Base-by-base conservation (phyloP, 495 filamentous ascomycete genomes). In the Podospora appendiculata region DNA sequence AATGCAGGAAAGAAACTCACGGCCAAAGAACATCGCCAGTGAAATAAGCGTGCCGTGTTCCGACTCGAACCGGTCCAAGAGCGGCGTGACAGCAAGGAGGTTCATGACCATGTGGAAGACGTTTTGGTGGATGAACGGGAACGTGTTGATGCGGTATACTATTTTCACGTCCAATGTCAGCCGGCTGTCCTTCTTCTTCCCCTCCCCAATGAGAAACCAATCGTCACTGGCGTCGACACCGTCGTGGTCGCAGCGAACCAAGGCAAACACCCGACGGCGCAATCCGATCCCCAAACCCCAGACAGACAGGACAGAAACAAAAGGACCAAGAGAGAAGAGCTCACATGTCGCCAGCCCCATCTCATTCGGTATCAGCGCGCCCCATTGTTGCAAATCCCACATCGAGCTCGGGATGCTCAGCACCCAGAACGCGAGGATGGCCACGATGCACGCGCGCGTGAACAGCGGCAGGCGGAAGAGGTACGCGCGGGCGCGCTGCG, bases 91-190 rank as follows among this genome's bases (percentile, higher is more conserved):
- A 4, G 90, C 85, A 44, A 95, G 14, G 41, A 86, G 62, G 68
- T 96, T 96, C 59, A 96, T 64, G 32, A 92, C 56, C 44, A 82
- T 72, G 65, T 97, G 93, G 53, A 94, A 74, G 68, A 92, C 79
- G 55, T 84, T 83, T 33, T 77, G 61, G 66, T 98, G 93, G 50
- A 97, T 85, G 48, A 98, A 75, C 2, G 92, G 90, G 65, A 88
- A 98, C 9, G 90, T 94, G 61, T 95, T 96, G 14, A 91, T 75
- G 53, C 93, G 87, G 67, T 97, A 89, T 79, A 95, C 92, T 96
- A 32, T 16, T 25, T 48, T 45, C 50, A 43, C 45, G 54, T 9
- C 13, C 52, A 41, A 48, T 46, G 16, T 47, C 34, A 45, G 57
- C 47, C 41, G 47, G 48, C 18, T 18, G 13, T 39, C 38, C 12